Conservation (phyloP, 2,329 filamentous ascomycete genomes). For the Aspergillus hortae region DNA sequence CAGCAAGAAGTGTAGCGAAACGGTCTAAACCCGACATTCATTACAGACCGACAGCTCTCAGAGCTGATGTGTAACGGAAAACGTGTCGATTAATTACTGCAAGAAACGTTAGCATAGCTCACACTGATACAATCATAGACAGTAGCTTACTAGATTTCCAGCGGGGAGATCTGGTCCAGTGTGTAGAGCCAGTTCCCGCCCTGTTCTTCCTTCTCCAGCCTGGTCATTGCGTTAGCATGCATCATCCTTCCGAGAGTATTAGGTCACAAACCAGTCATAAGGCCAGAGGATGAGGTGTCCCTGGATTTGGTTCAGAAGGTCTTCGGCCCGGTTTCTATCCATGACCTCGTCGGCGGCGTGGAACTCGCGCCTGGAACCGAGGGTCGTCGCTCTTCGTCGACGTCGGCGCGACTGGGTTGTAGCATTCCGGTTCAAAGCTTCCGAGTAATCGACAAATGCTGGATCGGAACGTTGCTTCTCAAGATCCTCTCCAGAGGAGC, state of each 20-base stretch:
- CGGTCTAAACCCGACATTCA: too few relatives aligned
- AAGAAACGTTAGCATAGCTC: slow-evolving; percentile 14
- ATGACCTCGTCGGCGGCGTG: slow-evolving; percentile 70
- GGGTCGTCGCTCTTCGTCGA: slow-evolving; percentile 43
- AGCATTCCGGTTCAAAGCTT: slow-evolving; percentile 38
- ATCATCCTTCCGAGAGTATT: neutral
- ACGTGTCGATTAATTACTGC: slow-evolving; percentile 26
- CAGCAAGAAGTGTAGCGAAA: too few relatives aligned
- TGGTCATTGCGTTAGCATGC: slow-evolving; percentile 20
- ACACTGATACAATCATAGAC: neutral
- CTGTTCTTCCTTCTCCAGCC: slow-evolving; percentile 82
- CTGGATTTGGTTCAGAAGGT: slow-evolving; percentile 75
- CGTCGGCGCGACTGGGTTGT: slow-evolving; percentile 34
- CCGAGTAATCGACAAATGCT: slow-evolving; percentile 37
- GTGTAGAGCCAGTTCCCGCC: slow-evolving; percentile 96
- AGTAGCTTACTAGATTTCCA: slow-evolving; percentile 75
- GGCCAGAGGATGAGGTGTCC: slow-evolving; percentile 89
- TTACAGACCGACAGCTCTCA: neutral
- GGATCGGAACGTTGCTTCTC: slow-evolving; percentile 30
- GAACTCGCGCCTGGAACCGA: slow-evolving; percentile 46
- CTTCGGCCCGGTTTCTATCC: slow-evolving; percentile 71
- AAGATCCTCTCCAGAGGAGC: slow-evolving; percentile 24
- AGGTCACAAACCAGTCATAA: slow-evolving; percentile 71
- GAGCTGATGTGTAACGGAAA: neutral
- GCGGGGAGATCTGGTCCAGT: slow-evolving; percentile 88